These are phyloP conservation scores for Neurospora intermedia DNA, from an alignment of 495 filamentous ascomycete species.

Conservation along the genomic window DNA sequence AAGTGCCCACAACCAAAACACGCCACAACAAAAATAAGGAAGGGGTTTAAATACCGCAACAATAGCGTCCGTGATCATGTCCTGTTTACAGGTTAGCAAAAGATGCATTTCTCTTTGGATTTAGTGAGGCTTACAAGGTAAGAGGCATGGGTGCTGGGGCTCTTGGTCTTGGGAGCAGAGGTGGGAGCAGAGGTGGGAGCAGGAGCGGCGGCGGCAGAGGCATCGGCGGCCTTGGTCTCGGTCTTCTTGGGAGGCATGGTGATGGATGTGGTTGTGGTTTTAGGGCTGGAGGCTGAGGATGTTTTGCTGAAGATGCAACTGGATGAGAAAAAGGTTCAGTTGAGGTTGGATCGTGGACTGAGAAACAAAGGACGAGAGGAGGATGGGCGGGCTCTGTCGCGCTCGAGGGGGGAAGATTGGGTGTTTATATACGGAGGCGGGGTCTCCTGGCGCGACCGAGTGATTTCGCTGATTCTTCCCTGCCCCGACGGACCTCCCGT, in stretches of 20 bases:
- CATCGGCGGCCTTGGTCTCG: slow-evolving; percentile 14
- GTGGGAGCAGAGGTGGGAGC: not conserved
- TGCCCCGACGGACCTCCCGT: not conserved
- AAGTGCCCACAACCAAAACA: slow-evolving; percentile 13
- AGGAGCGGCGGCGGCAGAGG: not conserved
- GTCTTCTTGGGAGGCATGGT: slow-evolving; percentile 59
- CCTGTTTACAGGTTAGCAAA: slow-evolving; percentile 37
- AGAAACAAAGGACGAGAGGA: slow-evolving; percentile 28
- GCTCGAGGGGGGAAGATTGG: slow-evolving; percentile 33
- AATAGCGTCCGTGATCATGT: slow-evolving; percentile 61
- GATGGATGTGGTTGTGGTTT: slow-evolving; percentile 17
- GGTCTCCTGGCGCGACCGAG: slow-evolving; percentile 24
- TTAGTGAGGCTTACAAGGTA: slow-evolving; percentile 42
- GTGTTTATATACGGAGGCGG: slow-evolving; percentile 40
- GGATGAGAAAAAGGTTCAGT: not conserved
- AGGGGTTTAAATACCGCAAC: slow-evolving; percentile 44
- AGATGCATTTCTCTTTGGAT: slow-evolving; percentile 11
- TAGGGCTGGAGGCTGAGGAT: slow-evolving; percentile 6
- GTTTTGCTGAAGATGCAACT: not conserved
- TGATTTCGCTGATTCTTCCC: slow-evolving; percentile 23
- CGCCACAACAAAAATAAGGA: slow-evolving; percentile 28
- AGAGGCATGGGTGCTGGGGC: slow-evolving; percentile 37
- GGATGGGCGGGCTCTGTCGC: slow-evolving; percentile 29
- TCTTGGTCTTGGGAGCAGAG: slow-evolving; percentile 12
- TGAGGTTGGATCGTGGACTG: slow-evolving; percentile 1